Base-by-base conservation (phyloP, 1,284 basidiomycete species). In the Ganoderma multipileum region DNA sequence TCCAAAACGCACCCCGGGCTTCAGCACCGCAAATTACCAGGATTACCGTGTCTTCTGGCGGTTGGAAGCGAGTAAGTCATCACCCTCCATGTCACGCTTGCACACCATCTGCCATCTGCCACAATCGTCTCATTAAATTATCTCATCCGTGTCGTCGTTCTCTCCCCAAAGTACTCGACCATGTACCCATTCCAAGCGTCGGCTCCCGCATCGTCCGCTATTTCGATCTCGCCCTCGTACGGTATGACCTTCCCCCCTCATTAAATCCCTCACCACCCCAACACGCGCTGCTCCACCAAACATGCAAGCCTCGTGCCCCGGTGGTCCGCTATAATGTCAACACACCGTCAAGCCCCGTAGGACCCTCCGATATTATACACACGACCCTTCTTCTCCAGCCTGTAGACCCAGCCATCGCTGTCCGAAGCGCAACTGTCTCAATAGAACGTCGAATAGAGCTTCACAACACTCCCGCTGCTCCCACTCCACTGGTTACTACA, bases 21-120 rank as follows among this genome's bases (percentile, higher is more conserved):
- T 88, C 76, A 92, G 90, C 77, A 89, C 89, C 60, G 86, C 88
- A 30, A 85, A 89, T 68, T 93, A 90, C 74, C 91, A 91, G 73
- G 91, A 91, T 75, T 95, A 94, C 78, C 85, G 90, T 57, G 89
- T 91, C 76, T 88, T 88, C 76, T 95, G 94, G 94, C 85, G 91
- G 64, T 82, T 95, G 68, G 94, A 95, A 82, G 93, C 92, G 70
- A 86, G 93, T 91, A 72, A 75, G 91, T 84, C 23, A 60, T 63
- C 69, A 66, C 36, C 66, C 50, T 66, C 58, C 63, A 63, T 57
- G 52, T 61, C 64, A 47, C 68, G 64, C 64, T 68, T 74, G 59
- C 65, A 61, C 63, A 67, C 65, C 70, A 72, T 74, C 71, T 72
- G 69, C 63, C 73, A 70, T 67, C 66, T 70, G 66, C 71, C 70